A percentile compares a stretch with the other conserved stretches of the same genome.
phyloP scores from a whole-genome alignment of 78 protist genomes.

The Parvularia atlantis region DNA sequence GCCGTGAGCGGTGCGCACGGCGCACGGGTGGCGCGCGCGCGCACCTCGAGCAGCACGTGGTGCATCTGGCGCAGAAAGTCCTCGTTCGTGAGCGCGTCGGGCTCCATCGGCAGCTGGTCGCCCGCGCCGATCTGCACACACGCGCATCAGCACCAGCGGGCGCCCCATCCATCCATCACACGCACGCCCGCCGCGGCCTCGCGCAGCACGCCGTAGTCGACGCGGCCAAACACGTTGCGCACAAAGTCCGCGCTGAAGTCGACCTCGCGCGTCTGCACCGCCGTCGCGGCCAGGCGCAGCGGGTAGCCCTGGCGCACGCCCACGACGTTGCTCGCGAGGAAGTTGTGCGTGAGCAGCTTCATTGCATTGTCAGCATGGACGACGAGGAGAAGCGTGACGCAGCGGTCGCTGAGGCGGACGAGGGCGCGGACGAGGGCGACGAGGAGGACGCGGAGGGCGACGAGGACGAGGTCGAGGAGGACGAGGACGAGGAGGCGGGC shows the following conservation, averaged over 20 bases:
- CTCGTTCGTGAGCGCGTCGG: conserved; percentile 1
- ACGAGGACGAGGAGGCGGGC: no score
- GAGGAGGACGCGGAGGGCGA: no score
- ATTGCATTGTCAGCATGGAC: no score
- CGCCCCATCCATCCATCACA: background rate
- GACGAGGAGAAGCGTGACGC: no score
- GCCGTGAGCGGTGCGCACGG: background rate
- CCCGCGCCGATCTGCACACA: background rate
- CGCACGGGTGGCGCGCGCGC: background rate
- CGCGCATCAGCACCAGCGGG: background rate
- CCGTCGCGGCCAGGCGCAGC: background rate
- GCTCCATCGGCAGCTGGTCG: background rate
- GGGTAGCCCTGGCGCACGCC: conserved; percentile 1
- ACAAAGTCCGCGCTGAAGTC: conserved; percentile 7
- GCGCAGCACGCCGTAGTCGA: background rate
- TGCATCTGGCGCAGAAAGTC: conserved; percentile 7
- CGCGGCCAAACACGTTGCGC: background rate
- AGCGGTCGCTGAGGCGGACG: no score
- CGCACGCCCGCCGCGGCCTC: background rate
- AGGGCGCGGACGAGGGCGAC: no score
- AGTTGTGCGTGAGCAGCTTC: conserved; percentile 18
- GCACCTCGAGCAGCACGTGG: conserved; percentile 10
- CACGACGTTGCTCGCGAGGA: background rate
- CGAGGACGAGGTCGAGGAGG: no score
- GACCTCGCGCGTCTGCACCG: background rate